These are phyloP conservation scores for Pythium sp. DNA, from an alignment of 352 stramenopile genomes.

Conservation along the genomic window DNA sequence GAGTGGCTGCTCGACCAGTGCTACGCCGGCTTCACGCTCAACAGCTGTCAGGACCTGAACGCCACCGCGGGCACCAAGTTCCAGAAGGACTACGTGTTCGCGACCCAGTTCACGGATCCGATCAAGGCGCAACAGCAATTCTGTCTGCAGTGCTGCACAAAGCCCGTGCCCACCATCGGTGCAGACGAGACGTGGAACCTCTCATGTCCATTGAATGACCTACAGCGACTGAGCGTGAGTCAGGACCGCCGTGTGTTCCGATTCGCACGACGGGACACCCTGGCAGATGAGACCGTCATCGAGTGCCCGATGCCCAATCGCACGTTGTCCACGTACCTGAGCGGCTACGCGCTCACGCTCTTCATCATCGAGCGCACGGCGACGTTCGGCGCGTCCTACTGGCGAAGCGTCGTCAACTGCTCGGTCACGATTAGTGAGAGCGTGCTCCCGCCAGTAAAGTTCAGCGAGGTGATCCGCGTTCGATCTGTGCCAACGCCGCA, in stretches of 20 bases:
- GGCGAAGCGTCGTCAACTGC: slow-evolving; percentile 69
- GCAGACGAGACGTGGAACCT: slow-evolving; percentile 81
- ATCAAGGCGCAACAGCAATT: slow-evolving; percentile 38
- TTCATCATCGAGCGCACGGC: slow-evolving; percentile 49
- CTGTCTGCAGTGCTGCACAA: slow-evolving; percentile 74
- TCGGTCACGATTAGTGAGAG: slow-evolving; percentile 55
- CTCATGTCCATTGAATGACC: slow-evolving; percentile 59
- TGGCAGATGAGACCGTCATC: slow-evolving; percentile 47
- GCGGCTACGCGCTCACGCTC: slow-evolving; percentile 52
- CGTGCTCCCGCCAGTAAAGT: slow-evolving; percentile 28
- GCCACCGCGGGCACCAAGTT: slow-evolving; percentile 27
- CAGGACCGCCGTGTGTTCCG: slow-evolving; percentile 50
- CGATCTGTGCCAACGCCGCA: slow-evolving; percentile 42
- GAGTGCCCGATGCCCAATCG: slow-evolving; percentile 58
- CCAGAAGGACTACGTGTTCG: slow-evolving; percentile 52
- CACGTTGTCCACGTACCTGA: slow-evolving; percentile 47
- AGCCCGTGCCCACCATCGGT: slow-evolving; percentile 46
- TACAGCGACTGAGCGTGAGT: slow-evolving; percentile 68
- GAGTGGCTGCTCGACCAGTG: slow-evolving; percentile 48
- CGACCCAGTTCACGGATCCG: slow-evolving; percentile 54
- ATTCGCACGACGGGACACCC: slow-evolving; percentile 55
- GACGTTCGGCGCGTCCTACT: slow-evolving; percentile 52
- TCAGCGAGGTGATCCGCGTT: slow-evolving; percentile 59
- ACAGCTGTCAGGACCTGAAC: slow-evolving; percentile 54
- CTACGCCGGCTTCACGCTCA: slow-evolving; percentile 63